These are phyloP conservation scores for Fusarium continuum DNA, from an alignment of 2,329 filamentous ascomycete species.

Conservation along the genomic window DNA sequence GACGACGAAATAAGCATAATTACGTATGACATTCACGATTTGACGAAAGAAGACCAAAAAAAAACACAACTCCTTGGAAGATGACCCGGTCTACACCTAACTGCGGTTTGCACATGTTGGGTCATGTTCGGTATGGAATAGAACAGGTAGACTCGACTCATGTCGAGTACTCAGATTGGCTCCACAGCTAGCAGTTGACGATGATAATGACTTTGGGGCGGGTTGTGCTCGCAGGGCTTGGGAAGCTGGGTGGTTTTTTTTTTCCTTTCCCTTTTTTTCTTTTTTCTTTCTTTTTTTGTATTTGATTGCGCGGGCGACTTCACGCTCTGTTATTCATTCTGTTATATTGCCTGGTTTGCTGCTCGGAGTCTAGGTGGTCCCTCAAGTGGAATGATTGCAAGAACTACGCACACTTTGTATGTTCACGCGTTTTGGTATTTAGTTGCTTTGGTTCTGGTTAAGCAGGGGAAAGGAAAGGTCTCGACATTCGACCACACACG, in stretches of 20 bases:
- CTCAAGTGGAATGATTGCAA: constrained; percentile 20
- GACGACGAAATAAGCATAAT: constrained; percentile 39
- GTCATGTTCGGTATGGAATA: constrained; percentile 37
- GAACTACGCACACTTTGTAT: constrained; percentile 20
- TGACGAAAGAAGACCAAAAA: constrained; percentile 40
- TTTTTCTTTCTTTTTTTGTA: constrained; percentile 31
- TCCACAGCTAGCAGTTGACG: constrained; percentile 46
- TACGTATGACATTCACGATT: constrained; percentile 42
- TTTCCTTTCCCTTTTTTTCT: constrained; percentile 22
- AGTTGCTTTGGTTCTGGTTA: constrained; percentile 13
- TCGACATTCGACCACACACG: constrained; percentile 22
- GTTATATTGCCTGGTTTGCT: constrained; percentile 36
- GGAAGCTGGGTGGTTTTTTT: constrained; percentile 35
- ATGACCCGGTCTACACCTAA: constrained; percentile 21
- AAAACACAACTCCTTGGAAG: constrained; percentile 26
- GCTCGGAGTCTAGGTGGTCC: constrained; percentile 45
- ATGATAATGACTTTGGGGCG: constrained; percentile 45
- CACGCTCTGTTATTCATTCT: constrained; percentile 16
- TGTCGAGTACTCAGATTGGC: constrained; percentile 34
- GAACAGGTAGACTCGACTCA: constrained; percentile 34
- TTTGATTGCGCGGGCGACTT: constrained; percentile 30
- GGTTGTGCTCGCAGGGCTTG: constrained; percentile 33
- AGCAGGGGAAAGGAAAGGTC: constrained; percentile 18
- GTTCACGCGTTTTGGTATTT: constrained; percentile 10
- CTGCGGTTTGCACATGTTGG: constrained; percentile 22